Conservation (phyloP, 139 green algal species). For the Chlamydomonas sp. region DNA sequence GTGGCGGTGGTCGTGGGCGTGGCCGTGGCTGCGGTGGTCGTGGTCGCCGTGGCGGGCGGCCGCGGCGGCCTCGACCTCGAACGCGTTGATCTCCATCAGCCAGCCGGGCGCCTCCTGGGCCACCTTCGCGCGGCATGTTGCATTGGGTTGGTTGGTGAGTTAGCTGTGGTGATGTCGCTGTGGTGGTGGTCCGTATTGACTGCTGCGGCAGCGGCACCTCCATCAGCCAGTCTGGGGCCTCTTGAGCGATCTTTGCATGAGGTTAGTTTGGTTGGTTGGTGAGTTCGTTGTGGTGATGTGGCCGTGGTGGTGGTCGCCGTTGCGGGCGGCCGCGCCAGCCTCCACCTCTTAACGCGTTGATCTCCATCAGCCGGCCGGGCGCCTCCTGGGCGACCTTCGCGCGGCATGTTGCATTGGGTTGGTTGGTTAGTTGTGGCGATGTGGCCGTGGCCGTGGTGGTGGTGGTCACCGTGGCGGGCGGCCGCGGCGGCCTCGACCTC, state of each 20-base stretch:
- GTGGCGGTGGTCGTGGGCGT: no score
- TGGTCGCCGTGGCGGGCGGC: neutral
- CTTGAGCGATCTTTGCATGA: no score
- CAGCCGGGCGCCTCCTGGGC: conserved; percentile 28
- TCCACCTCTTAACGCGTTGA: conserved; percentile 34
- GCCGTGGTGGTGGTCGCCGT: neutral
- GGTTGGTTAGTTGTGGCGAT: no score
- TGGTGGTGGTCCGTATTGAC: no score
- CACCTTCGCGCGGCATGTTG: no score
- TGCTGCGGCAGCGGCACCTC: no score
- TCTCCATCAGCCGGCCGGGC: conserved; percentile 28
- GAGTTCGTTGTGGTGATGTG: no score
- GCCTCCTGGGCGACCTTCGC: conserved; percentile 17
- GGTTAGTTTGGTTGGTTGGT: no score
- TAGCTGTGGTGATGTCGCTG: no score
- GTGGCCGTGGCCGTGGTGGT: conserved; percentile 4
- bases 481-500: conserved; percentile 13
- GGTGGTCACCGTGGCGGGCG: neutral
- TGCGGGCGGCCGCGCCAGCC: neutral
- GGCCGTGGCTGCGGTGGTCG: conserved; percentile 1
- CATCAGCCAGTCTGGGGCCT: no score
- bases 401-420: no score
- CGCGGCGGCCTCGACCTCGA: conserved; percentile 18
- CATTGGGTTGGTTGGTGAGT: no score
- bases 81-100: conserved; percentile 32